Conservation (phyloP, 2,329 filamentous ascomycete genomes). For the Hypoxylon sp. region DNA sequence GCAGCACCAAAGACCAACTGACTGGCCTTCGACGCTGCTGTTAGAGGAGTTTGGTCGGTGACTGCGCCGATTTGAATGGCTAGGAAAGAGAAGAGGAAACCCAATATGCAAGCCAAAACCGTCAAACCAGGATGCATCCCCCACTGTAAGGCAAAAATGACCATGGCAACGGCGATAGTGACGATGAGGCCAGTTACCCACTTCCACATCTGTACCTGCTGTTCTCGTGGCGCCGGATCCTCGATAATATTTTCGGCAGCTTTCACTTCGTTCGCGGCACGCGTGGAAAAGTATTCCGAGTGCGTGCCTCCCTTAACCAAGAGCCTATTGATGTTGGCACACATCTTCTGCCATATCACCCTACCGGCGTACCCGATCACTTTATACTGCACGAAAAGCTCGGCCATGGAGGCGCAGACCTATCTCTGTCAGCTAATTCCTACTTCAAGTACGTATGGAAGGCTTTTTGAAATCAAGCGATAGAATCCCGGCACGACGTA, state of each 20-base stretch:
- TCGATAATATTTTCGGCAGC: slow-evolving; percentile 59
- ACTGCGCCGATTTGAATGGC: slow-evolving; percentile 71
- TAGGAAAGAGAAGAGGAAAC: slow-evolving; percentile 72
- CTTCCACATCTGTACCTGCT: slow-evolving; percentile 66
- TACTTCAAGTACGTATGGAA: not conserved
- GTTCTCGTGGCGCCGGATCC: slow-evolving; percentile 61
- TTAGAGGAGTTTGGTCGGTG: slow-evolving; percentile 73
- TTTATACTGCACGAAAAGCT: slow-evolving; percentile 57
- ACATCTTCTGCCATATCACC: slow-evolving; percentile 62
- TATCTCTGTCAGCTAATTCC: not conserved
- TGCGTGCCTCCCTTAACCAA: slow-evolving; percentile 58
- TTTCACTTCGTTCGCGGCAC: slow-evolving; percentile 51
- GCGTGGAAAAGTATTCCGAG: slow-evolving; percentile 57
- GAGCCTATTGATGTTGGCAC: slow-evolving; percentile 56
- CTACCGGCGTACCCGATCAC: slow-evolving; percentile 57
- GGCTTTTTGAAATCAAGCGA: not conserved
- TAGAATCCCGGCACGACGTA: not conserved
- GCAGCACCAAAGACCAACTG: slow-evolving; percentile 76
- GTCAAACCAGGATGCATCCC: slow-evolving; percentile 68
- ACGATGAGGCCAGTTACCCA: slow-evolving; percentile 62
- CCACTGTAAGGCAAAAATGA: slow-evolving; percentile 65
- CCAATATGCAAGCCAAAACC: slow-evolving; percentile 67
- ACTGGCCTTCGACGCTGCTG: slow-evolving; percentile 75
- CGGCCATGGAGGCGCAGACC: slow-evolving; percentile 56
- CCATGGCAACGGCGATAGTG: slow-evolving; percentile 63